These are phyloP conservation scores for Chaetomium strumarium DNA, from an alignment of 2,329 filamentous ascomycete genomes.

Conservation along the genomic window DNA sequence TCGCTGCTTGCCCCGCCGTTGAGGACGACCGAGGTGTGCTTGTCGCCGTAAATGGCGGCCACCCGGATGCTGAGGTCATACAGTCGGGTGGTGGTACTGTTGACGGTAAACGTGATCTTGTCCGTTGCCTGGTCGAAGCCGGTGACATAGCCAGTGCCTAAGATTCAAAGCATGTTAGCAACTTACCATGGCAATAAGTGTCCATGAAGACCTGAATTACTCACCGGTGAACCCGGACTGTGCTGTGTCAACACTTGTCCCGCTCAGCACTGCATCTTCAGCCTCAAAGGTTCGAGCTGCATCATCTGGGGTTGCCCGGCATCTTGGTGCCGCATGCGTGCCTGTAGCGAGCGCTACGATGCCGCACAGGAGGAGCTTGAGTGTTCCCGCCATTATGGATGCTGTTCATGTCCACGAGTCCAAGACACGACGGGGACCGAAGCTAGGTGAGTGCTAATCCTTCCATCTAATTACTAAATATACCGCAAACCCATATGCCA, in stretches of 20 bases:
- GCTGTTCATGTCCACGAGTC: not conserved
- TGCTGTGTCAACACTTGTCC: constrained; percentile 35
- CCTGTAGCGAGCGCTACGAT: not conserved
- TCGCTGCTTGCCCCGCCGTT: constrained; percentile 38
- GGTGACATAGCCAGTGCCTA: constrained; percentile 42
- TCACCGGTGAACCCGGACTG: constrained; percentile 32
- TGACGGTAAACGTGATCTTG: constrained; percentile 39
- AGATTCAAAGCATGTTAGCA: no score
- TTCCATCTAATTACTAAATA: constrained; percentile 4
- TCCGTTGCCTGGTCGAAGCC: constrained; percentile 39
- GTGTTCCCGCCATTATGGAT: constrained; percentile 7
- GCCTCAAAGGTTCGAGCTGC: constrained; percentile 30
- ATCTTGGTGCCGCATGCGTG: not conserved
- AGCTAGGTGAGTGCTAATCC: no score
- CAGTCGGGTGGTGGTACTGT: constrained; percentile 31
- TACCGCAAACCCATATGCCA: not conserved
- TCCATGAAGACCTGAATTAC: not conserved
- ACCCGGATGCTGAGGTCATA: constrained; percentile 41
- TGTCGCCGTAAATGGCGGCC: constrained; percentile 41
- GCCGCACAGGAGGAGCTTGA: constrained; percentile 7
- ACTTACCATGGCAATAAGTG: not conserved
- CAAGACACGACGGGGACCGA: not conserved
- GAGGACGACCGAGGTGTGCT: constrained; percentile 38
- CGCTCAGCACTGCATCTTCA: constrained; percentile 36
- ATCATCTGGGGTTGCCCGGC: not conserved